Evolutionary conservation across 1,284 basidiomycete genomes (phyloP).

Genomic region (Irpex rosettiformis): DNA sequence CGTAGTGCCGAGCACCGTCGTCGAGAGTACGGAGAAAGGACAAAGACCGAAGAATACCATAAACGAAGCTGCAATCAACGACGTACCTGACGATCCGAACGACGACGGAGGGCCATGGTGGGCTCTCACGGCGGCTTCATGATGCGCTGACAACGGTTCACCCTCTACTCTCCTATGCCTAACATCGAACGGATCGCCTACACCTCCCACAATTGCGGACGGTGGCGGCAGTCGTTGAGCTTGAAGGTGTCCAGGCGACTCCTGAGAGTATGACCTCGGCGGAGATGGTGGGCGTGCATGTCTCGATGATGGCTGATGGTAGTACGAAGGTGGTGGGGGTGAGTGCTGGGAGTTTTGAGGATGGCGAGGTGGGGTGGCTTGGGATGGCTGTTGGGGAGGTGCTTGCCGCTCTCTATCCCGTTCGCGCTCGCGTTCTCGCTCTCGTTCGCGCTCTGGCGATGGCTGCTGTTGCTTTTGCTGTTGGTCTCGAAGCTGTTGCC

Average conservation of each 20-base stretch:
- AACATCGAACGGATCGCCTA: conserved; percentile 22
- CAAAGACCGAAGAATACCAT: conserved; percentile 4
- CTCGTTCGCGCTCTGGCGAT: conserved; percentile 16
- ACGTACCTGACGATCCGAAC: conserved; percentile 22
- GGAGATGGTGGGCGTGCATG: conserved; percentile 21
- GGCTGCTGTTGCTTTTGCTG: conserved; percentile 1
- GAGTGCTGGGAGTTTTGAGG: conserved; percentile 19
- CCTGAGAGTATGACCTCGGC: conserved; percentile 13
- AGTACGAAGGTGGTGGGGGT: conserved; percentile 14
- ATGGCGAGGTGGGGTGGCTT: conserved; percentile 21
- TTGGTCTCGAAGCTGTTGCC: conserved; percentile 23
- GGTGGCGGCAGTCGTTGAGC: conserved; percentile 16
- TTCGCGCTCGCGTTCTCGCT: conserved; percentile 19
- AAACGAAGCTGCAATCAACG: not conserved
- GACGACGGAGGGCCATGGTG: conserved; percentile 10
- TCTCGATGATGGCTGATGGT: conserved; percentile 20
- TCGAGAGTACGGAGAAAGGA: not conserved
- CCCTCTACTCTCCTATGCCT: conserved; percentile 18
- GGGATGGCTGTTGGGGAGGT: conserved; percentile 17
- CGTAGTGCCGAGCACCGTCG: not conserved
- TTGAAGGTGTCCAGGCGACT: conserved; percentile 3
- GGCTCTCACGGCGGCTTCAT: conserved; percentile 16
- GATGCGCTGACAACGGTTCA: conserved; percentile 18
- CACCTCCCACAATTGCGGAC: conserved; percentile 7
- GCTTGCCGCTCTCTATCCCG: conserved; percentile 8